Evolutionary conservation across 352 stramenopile genomes (phyloP), one percentile per base, ranked within the genome.

Genomic region (Phytopythium chamaehyphon): DNA sequence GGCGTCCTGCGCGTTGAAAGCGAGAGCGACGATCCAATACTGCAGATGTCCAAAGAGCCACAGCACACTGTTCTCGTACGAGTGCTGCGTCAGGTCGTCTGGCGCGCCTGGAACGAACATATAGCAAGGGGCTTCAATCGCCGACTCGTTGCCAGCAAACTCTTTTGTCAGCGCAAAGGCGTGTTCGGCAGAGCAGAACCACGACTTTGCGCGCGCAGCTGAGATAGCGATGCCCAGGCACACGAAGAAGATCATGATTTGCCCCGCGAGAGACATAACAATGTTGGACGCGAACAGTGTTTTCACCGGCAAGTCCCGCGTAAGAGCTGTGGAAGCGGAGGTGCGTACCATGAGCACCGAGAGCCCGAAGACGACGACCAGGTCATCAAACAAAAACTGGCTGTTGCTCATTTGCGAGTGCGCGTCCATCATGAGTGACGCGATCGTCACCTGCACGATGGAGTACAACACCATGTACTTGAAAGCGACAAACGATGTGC

Each of bases 381-480:
- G 54, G 46, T 92, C 81, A 38, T 89, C 81, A 19, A 87, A 92
- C 16, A 92, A 71, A 57, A 86, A 90, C 63, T 92, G 81, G 35
- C 71, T 73, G 64, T 86, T 82, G 61, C 76, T 87, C 68, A 91
- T 85, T 57, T 86, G 71, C 15, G 78, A 84, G 37, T 70, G 42
- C 36, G 76, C 54, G 42, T 79, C 69, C 54, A 82, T 83, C 76
- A 90, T 81, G 6, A 83, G 56, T 23, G 76, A 73, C 33, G 78
- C 67, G 59, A 89, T 59, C 12, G 76, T 87, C 16, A 90, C 72
- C 60, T 95, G 83, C 33, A 96, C 78, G 59, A 96, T 82, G 43
- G 86, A 88, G 71, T 97, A 97, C 42, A 97, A 74, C 40, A 97
- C 88, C 80, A 96, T 93, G 61, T 86, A 97, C 48, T 95, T 92